Conservation (phyloP, 768 basidiomycete species). For the Sarcomyxa edulis region DNA sequence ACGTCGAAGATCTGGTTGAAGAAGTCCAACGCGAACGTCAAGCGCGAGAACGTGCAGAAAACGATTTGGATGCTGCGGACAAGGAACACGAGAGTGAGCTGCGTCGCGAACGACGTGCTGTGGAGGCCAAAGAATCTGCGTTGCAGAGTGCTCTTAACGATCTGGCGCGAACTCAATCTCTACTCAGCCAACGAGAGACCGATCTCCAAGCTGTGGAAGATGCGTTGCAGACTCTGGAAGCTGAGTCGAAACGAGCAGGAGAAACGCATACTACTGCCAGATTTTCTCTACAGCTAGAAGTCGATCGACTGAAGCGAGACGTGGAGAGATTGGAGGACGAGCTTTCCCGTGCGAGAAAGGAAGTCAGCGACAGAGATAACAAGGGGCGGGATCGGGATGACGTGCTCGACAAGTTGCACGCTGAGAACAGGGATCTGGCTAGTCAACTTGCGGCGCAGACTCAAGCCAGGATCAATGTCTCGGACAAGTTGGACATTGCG, state of each 20-base stretch:
- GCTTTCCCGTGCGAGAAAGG: conserved; percentile 61
- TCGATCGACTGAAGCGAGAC: conserved; percentile 83
- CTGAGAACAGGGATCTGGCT: conserved; percentile 77
- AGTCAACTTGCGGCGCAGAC: conserved; percentile 78
- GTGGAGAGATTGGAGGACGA: conserved; percentile 78
- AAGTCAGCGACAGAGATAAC: conserved; percentile 62
- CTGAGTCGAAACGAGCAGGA: conserved; percentile 74
- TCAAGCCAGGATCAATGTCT: conserved; percentile 78
- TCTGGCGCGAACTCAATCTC: conserved; percentile 54
- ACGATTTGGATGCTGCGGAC: conserved; percentile 51
- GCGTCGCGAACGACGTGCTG: conserved; percentile 52
- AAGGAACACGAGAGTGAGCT: conserved; percentile 59
- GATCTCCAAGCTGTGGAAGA: conserved; percentile 73
- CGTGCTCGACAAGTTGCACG: conserved; percentile 68
- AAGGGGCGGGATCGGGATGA: conserved; percentile 66
- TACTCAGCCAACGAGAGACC: conserved; percentile 65
- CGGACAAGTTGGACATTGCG: conserved; percentile 82
- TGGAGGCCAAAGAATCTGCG: conserved; percentile 69
- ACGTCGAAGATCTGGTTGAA: conserved; percentile 66
- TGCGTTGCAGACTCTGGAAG: conserved; percentile 66
- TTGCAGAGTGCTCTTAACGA: conserved; percentile 59
- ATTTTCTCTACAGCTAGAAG: conserved; percentile 86
- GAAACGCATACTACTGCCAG: conserved; percentile 80
- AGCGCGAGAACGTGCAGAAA: conserved; percentile 47
- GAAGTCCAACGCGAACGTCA: conserved; percentile 58